phyloP scores from a whole-genome alignment of 2,329 filamentous ascomycete genomes.

The Penicillium sp. region DNA sequence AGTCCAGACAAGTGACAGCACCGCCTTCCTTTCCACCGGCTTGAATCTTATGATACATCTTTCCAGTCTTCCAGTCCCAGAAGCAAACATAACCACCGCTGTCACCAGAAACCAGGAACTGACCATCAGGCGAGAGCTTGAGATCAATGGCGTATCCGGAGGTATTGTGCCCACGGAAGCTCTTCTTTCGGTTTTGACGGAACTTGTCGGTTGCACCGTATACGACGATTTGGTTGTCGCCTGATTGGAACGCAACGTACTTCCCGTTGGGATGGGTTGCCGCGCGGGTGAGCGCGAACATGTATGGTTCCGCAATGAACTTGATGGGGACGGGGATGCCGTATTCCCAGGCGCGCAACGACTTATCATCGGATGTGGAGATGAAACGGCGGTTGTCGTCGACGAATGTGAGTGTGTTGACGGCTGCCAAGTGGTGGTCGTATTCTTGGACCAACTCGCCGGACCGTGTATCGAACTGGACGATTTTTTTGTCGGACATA shows the following conservation, averaged over 20 bases:
- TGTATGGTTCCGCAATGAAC: conserved; percentile 95
- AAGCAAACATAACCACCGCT: conserved; percentile 88
- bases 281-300: conserved; percentile 92
- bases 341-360: conserved; percentile 95
- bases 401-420: conserved; percentile 97
- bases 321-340: conserved; percentile 98
- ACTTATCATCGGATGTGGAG: conserved; percentile 97
- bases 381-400: conserved; percentile 95
- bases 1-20: conserved; percentile 82
- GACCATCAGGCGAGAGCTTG: conserved; percentile 84
- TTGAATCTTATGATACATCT: conserved; percentile 96
- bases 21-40: conserved; percentile 69
- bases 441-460: conserved; percentile 92
- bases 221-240: conserved; percentile 95
- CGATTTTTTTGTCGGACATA: conserved; percentile 98
- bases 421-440: conserved; percentile 94
- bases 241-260: conserved; percentile 89
- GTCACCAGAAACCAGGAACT: conserved; percentile 86
- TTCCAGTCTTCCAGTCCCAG: conserved; percentile 99
- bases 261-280: conserved; percentile 85
- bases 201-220: conserved; percentile 95
- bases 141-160: conserved; percentile 92
- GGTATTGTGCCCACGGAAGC: conserved; percentile 93
- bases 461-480: conserved; percentile 89
- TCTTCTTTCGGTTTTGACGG: conserved; percentile 95